Evolutionary conservation across 2,329 filamentous ascomycete species (phyloP), one percentile per base, ranked within the genome.

Genomic region (Colletotrichum phormii): DNA sequence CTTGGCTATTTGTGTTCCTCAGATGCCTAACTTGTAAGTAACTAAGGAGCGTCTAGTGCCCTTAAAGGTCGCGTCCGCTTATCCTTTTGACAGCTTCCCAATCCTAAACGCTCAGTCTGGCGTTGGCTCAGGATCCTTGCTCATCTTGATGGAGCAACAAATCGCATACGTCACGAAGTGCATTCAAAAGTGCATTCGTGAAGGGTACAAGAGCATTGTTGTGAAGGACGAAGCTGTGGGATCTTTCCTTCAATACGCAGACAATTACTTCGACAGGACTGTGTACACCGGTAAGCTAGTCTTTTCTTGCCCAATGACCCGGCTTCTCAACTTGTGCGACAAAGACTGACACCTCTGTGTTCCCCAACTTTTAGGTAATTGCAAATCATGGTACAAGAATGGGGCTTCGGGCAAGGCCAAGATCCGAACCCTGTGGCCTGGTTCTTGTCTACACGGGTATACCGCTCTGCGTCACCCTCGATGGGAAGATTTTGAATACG

Each of bases 231-330:
- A 18, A 0, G 51, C 33, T 12, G 51, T 42, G 4, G 24, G 31
- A 11, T 64, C 51, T 2, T 70, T 59, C 12, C 31, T 53, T 24
- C 35, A 12, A 13, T 54, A 70, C 33, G 22, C 61, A 4, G 62
- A 65, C 18, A 54, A 60, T 12, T 58, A 57, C 15, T 69, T 69
- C 31, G 51, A 69, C 24, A 57, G 58, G 12, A 69, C 67, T 13
- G 51, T 64, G 1, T 55, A 35, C 7, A 63, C 7, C 13, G 31
- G 59, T 58, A 5, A 37, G 51, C n/a, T 22, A 35, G 33, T 35
- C 33, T 8, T 3, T 26, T 26, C 24, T 26, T 26, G 24, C 3
- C 24, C 24, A 26, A 26, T 26, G 2, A 26, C 24, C 33, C 7
- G 33, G 8, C 11, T 35, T 35, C 4, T 29, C 26, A 29, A 29